These are phyloP conservation scores for Exophiala aquamarina DNA, from an alignment of 2,329 filamentous ascomycete genomes.

Conservation along the genomic window DNA sequence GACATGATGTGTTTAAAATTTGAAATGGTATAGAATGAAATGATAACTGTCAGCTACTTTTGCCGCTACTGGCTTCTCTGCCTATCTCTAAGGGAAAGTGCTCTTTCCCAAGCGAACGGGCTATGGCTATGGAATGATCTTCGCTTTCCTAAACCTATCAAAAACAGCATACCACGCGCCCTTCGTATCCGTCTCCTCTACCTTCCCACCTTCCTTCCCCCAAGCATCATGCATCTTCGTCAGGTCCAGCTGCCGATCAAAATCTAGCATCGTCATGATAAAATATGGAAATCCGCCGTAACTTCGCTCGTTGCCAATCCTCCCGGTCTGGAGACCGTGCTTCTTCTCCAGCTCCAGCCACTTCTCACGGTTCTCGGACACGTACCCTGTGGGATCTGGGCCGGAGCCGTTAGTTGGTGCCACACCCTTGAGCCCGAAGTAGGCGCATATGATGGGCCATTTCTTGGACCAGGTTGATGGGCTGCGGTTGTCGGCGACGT, in stretches of 20 bases:
- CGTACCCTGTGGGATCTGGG: conserved; percentile 1
- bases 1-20: no score
- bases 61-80: no score
- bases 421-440: conserved; percentile 7
- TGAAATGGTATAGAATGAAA: no score
- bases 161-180: conserved; percentile 5
- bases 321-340: conserved; percentile 2
- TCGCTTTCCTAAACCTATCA: conserved; percentile 4
- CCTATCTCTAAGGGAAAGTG: no score
- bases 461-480: not conserved
- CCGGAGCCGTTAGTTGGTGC: conserved; percentile 3
- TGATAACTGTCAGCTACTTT: no score
- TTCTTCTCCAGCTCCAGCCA: conserved; percentile 5
- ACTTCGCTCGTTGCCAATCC: conserved; percentile 5
- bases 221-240: conserved; percentile 4
- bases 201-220: not conserved
- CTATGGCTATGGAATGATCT: conserved; percentile 5
- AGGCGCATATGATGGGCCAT: conserved; percentile 10
- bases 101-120: no score
- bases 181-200: conserved; percentile 1
- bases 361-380: not conserved
- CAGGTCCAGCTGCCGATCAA: conserved; percentile 5
- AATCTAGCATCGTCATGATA: conserved; percentile 10
- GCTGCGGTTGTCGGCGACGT: conserved; percentile 28
- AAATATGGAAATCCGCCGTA: conserved; percentile 5